Base-by-base conservation (phyloP, 2,329 filamentous ascomycete genomes). In the Talaromyces sp. region DNA sequence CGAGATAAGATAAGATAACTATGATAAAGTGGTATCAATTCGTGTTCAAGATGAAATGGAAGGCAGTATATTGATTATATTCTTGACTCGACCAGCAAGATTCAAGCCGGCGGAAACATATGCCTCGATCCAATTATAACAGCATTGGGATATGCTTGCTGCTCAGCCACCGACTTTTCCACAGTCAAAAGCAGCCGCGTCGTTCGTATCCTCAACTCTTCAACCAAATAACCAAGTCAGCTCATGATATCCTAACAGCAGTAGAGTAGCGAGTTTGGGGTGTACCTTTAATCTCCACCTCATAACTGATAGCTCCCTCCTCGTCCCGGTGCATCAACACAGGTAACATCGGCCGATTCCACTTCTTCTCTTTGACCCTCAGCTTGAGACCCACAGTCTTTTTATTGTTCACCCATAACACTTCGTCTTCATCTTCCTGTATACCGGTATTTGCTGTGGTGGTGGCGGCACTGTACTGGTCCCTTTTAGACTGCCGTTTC, bases 221-320 rank as follows among this genome's bases (percentile, higher is more conserved):
- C 70, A n/a, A 39, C 57, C 10, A 33, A 13, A 13, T 71, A n/a
- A 39, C 57, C 10, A 24, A 16, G 22, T 39, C 65, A 48, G 41
- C 50, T 43, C 33, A n/a, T 45, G 13, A 19, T 19, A 50, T 14
- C 4, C 56, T 31, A 24, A 37, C 27, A 13, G 39, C 27, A 31
- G 27, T 31, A 41, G 2, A 33, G 16, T 39, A 19, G 31, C 27
- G 52, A n/a, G 9, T 3, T 10, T 19, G 1, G 9, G 35, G 73
- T 82, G 65, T 79, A 92, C 90, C 88, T 84, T 91, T 82, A 71
- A 91, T 90, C 64, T 90, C 85, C 33, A 95, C 79, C 50, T 84
- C 84, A 73, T 92, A 95, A 62, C 83, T 87, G 10, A 91, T 86
- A 3, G 88, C 82, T n/a, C 84, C 76, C 54, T 92, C 87, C 62